Evolutionary conservation across 2,329 filamentous ascomycete genomes (phyloP).

Genomic region (Periconia sp.): DNA sequence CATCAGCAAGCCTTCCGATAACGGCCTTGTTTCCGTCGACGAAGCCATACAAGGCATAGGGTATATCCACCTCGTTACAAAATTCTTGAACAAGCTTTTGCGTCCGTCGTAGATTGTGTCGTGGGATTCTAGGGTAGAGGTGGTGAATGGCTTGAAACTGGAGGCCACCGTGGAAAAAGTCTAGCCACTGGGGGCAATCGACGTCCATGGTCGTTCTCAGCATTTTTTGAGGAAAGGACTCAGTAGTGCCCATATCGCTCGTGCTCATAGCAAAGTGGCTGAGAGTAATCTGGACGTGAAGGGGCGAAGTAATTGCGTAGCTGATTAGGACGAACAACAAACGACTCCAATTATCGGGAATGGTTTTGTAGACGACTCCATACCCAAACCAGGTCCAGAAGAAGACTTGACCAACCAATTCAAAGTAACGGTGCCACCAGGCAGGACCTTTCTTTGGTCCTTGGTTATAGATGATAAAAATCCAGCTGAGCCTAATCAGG

Average conservation of each 20-base stretch:
- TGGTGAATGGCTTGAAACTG: constrained; percentile 78
- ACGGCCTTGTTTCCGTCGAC: constrained; percentile 67
- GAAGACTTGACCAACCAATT: constrained; percentile 66
- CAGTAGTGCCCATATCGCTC: constrained; percentile 65
- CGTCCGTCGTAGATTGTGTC: constrained; percentile 69
- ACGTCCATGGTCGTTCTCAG: constrained; percentile 77
- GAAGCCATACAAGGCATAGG: constrained; percentile 67
- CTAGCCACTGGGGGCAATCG: constrained; percentile 73
- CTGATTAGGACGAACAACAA: constrained; percentile 68
- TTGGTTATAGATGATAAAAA: constrained; percentile 64
- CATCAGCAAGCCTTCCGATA: constrained; percentile 61
- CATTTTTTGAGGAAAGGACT: constrained; percentile 73
- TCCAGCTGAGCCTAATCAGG: constrained; percentile 71
- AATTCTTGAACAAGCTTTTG: constrained; percentile 68
- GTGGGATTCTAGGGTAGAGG: constrained; percentile 70
- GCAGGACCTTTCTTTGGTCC: constrained; percentile 66
- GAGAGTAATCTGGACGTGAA: constrained; percentile 75
- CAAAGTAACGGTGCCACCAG: constrained; percentile 71
- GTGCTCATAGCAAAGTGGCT: constrained; percentile 77
- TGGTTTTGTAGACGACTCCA: constrained; percentile 63
- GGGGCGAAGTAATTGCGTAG: constrained; percentile 69
- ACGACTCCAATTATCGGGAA: constrained; percentile 65
- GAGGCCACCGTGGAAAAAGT: constrained; percentile 74
- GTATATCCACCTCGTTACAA: constrained; percentile 67
- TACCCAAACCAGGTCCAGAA: constrained; percentile 76